Evolutionary conservation across 1,284 basidiomycete species (phyloP), one percentile per base, ranked within the genome.

Genomic region (Coniferiporia sulphurascens): DNA sequence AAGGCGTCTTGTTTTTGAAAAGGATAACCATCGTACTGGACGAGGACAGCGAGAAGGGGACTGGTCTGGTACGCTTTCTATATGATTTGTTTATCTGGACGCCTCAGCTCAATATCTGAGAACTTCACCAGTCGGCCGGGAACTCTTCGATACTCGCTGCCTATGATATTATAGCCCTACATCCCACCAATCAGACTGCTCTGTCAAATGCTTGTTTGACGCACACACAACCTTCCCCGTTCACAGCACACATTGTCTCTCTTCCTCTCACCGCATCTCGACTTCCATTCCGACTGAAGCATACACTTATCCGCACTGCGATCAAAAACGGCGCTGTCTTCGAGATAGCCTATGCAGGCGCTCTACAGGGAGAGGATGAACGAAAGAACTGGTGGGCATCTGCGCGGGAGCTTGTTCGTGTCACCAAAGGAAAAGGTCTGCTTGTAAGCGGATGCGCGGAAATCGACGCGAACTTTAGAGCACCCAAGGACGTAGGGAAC

Each of bases 301-400:
- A 92, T 63, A 92, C 90, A 0, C 79, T 92, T 48, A 81, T 95
- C 41, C 82, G 89, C 48, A 87, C 89, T 0, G 91, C 93, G 0
- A 76, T 93, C 12, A 86, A 87, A 65, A 91, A 92, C 63, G 93
- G 93, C 5, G 86, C 86, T 0, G 86, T 87, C 0, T 94, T 95
- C 66, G 93, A 95, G 70, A 80, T 95, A 52, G 79, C 76, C 60
- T 93, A 95, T 64, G 80, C 82, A 0, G 89, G 89, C 15, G 86
- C 88, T 0, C 71, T 92, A 0, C 82, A 84, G 1, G 83, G 79
- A 0, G 83, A 85, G 50, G 76, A 76, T 5, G 84, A 84, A 34
- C 87, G 89, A 70, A 72, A 87, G 51, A 89, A 91, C 61, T 93
- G 90, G 91, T 93, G 91, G 87, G 85, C 87, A 0, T 78, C 83